Conservation (phyloP, 768 basidiomycete genomes). For the Suillus bovinus region DNA sequence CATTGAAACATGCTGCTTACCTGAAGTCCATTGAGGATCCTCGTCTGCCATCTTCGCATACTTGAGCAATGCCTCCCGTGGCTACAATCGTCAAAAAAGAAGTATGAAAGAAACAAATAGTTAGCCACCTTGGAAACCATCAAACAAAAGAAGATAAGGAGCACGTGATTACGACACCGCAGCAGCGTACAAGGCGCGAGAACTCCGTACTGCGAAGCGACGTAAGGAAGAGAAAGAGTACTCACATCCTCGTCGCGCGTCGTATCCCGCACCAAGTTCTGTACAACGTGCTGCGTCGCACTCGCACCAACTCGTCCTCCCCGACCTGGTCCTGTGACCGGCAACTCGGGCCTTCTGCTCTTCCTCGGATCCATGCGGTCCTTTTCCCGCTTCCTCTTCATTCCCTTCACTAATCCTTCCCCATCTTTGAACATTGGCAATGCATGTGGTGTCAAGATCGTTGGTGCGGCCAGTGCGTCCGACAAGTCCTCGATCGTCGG, state of each 20-base stretch:
- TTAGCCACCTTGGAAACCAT: conserved; percentile 31
- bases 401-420: conserved; percentile 61
- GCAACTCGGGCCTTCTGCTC: conserved; percentile 89
- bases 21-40: conserved; percentile 83
- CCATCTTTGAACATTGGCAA: conserved; percentile 92
- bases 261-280: conserved; percentile 89
- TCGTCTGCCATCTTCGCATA: conserved; percentile 78
- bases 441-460: conserved; percentile 91
- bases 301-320: conserved; percentile 96
- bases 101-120: conserved; percentile 21
- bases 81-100: conserved; percentile 52
- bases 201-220: conserved; percentile 5
- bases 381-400: conserved; percentile 88
- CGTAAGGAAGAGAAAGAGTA: conserved; percentile 29
- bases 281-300: conserved; percentile 96
- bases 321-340: conserved; percentile 88
- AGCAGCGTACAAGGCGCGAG: not conserved
- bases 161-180: conserved; percentile 17
- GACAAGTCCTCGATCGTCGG: conserved; percentile 88
- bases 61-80: conserved; percentile 93
- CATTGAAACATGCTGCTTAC: conserved; percentile 46
- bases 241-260: conserved; percentile 94
- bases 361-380: conserved; percentile 88
- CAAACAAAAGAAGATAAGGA: conserved; percentile 16
- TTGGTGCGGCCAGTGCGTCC: conserved; percentile 78